These are phyloP conservation scores for Lunularia cruciata DNA, from an alignment of 225 moss, liverwort and hornwort species.

Conservation along the genomic window DNA sequence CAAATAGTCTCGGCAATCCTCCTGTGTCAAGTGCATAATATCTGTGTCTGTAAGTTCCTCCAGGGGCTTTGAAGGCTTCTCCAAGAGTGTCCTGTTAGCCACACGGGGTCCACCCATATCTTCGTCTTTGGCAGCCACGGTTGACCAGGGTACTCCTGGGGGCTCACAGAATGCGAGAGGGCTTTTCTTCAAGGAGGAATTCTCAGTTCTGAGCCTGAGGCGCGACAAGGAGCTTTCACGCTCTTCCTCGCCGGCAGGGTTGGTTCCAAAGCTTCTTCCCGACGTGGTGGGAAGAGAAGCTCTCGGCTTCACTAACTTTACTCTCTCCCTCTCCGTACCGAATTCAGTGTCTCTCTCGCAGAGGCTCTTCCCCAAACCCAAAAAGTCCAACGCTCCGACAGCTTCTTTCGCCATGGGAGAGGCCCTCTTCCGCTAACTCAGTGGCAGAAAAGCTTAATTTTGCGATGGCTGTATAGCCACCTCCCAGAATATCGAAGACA, in stretches of 20 bases:
- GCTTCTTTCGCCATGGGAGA: conserved; percentile 24
- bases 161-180: conserved; percentile 3
- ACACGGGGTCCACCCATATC: conserved; percentile 13
- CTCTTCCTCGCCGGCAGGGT: conserved; percentile 8
- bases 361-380: conserved; percentile 24
- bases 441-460: background rate
- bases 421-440: background rate
- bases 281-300: background rate
- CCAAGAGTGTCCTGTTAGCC: background rate
- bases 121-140: conserved; percentile 26
- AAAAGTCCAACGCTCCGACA: conserved; percentile 32
- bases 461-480: background rate
- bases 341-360: conserved; percentile 26
- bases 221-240: conserved; percentile 13
- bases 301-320: conserved; percentile 8
- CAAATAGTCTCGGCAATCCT: conserved; percentile 26
- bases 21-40: conserved; percentile 31
- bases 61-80: conserved; percentile 22
- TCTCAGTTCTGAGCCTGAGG: conserved; percentile 19
- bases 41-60: conserved; percentile 32
- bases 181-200: conserved; percentile 4
- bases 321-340: conserved; percentile 20
- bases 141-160: conserved; percentile 21
- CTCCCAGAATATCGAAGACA: background rate
- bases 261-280: conserved; percentile 8